Base-by-base conservation (phyloP, 1,139 yeast species). In the Candida sanyaensis region DNA sequence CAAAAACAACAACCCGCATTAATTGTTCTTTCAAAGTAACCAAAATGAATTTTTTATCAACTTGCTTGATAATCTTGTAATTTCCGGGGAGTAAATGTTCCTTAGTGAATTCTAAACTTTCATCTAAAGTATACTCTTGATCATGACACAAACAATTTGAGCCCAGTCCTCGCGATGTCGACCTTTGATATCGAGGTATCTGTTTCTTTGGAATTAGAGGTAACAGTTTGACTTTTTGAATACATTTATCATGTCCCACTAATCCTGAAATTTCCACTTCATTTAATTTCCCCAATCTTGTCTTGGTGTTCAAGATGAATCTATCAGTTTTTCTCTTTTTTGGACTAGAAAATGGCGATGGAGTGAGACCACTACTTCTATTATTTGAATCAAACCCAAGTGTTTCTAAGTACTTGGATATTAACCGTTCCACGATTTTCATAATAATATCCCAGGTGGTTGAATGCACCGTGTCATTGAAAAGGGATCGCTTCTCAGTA, bases 41-140 rank as follows among this genome's bases (percentile, higher is more conserved):
- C 13, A 87, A 62, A 21, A 88, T 79, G 56, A 86, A 86, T 55
- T 81, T 82, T 5, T 65, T 58, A 43, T 83, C 89, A 1, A 88
- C 65, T 59, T 88, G 96, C 9, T 62, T 59, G 2, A 74, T 55
- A 1, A 73, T 55, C 11, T 57, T 51, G 41, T 55, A 55, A 10
- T 50, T 49, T 8, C 44, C 41, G 7, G 45, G 29, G 5, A 10
- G 41, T 6, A 59, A 46, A 28, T 56, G 52, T 10, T 42, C 30
- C 38, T 45, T 52, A n/a, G 46, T 29, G n/a, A 52, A 45, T 5
- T 42, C 31, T 9, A 45, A 11, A 6, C 37, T 37, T 27, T 38
- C 42, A 17, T 39, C 32, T 26, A 37, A 31, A 24, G 27, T 26
- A 29, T 46, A 34, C 8, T 46, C 43, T 6, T 43, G 45, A 27